A percentile compares a stretch with the other conserved stretches of the same genome.
Evolutionary conservation across 192 early-diverging fungal species (phyloP).

Genomic region (Dispira parvispora): DNA sequence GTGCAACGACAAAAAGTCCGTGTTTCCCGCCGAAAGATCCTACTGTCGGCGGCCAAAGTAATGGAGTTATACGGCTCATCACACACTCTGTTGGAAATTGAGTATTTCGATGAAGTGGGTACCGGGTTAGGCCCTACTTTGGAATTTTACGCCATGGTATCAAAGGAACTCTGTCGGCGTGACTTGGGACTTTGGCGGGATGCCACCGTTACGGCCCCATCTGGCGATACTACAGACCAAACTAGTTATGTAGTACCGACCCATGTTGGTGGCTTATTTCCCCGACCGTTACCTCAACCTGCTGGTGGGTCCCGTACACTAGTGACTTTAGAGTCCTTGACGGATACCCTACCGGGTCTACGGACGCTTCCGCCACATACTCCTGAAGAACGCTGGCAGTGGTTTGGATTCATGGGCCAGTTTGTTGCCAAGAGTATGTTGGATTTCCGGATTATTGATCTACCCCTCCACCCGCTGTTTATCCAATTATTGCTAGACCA

Average conservation of each 20-base stretch:
- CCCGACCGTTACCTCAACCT: no score
- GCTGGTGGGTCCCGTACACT: no score
- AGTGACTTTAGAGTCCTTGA: no score
- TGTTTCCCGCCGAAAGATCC: conserved; percentile 51
- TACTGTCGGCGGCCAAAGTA: conserved; percentile 75
- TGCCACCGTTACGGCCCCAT: conserved; percentile 7
- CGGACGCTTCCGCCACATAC: background rate
- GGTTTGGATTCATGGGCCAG: conserved; percentile 64
- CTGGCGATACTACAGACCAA: no score
- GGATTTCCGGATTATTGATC: conserved; percentile 70
- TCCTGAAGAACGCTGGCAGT: conserved; percentile 15
- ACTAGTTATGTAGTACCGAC: no score
- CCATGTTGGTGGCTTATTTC: no score
- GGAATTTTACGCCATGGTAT: conserved; percentile 80
- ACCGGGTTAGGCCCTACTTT: conserved; percentile 81
- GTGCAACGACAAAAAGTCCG: conserved; percentile 81
- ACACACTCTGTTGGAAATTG: conserved; percentile 68
- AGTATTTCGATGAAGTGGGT: conserved; percentile 87
- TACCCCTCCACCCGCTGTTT: conserved; percentile 61
- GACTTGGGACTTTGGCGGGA: conserved; percentile 51
- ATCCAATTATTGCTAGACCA: conserved; percentile 47
- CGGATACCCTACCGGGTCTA: background rate
- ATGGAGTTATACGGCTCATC: conserved; percentile 59
- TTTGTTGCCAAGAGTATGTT: conserved; percentile 80
- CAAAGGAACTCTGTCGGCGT: conserved; percentile 48